phyloP scores from a whole-genome alignment of 371 early-diverging fungal genomes.

The Circinella minor region DNA sequence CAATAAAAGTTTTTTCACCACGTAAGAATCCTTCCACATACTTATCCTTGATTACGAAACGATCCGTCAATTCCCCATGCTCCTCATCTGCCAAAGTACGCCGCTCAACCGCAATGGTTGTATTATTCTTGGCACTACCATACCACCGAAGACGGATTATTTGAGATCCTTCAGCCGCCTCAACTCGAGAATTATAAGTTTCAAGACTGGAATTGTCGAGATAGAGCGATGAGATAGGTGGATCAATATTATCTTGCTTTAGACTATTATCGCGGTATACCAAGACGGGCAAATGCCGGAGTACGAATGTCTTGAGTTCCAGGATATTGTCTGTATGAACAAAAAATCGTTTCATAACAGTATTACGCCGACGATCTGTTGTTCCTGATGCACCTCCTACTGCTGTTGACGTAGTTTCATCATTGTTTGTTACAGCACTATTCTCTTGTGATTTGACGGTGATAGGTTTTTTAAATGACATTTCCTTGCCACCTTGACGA shows the following conservation, averaged over 20 bases:
- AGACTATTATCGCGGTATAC: constrained; percentile 82
- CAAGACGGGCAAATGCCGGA: constrained; percentile 95
- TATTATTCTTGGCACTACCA: constrained; percentile 71
- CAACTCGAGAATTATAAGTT: constrained; percentile 90
- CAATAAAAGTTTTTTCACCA: constrained; percentile 79
- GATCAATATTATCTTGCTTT: constrained; percentile 72
- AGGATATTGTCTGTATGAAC: constrained; percentile 97
- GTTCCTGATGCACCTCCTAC: background rate
- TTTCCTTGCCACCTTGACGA: constrained; percentile 77
- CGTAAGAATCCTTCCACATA: constrained; percentile 85
- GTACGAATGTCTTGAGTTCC: constrained; percentile 92
- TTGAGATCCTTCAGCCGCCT: constrained; percentile 91
- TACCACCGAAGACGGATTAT: constrained; percentile 94
- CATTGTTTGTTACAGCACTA: no score
- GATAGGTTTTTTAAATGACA: constrained; percentile 48
- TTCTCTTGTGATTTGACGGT: constrained; percentile 1
- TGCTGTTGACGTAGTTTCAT: background rate
- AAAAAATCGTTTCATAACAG: constrained; percentile 83
- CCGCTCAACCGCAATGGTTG: constrained; percentile 91
- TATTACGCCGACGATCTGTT: constrained; percentile 39
- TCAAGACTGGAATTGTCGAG: constrained; percentile 93
- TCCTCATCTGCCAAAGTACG: constrained; percentile 98
- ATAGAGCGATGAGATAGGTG: constrained; percentile 96
- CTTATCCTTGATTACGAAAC: constrained; percentile 96
- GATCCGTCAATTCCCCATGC: constrained; percentile 95